Conservation (phyloP, 306 rosid genomes). For the Mucuna pruriens region DNA sequence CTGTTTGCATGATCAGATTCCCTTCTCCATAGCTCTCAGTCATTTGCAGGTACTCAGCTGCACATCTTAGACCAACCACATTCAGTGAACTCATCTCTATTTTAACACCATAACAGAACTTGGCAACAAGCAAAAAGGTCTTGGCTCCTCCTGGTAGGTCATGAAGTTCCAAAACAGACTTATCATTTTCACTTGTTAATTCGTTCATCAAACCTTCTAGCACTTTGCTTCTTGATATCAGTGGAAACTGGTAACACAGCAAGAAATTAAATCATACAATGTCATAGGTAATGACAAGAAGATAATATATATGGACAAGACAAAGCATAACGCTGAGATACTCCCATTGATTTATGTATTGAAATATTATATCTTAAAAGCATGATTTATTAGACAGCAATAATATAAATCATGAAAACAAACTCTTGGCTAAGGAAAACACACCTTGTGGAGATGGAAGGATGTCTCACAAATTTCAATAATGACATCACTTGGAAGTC, state of each 20-base stretch:
- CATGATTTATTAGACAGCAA: neutral
- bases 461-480: constrained; percentile 77
- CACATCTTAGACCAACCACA: constrained; percentile 71
- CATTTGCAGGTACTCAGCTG: constrained; percentile 82
- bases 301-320: neutral
- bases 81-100: constrained; percentile 74
- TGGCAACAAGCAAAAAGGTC: constrained; percentile 64
- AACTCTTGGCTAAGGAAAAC: constrained; percentile 26
- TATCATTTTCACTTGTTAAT: constrained; percentile 50
- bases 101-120: constrained; percentile 89
- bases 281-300: constrained; percentile 7
- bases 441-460: constrained; percentile 93
- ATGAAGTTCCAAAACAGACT: constrained; percentile 64
- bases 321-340: neutral
- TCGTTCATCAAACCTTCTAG: constrained; percentile 66
- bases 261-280: constrained; percentile 17
- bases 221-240: constrained; percentile 79
- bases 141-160: constrained; percentile 90
- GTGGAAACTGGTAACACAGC: constrained; percentile 69
- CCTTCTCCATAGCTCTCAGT: constrained; percentile 80
- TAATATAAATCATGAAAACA: neutral
- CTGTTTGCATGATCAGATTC: constrained; percentile 68
- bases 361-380: too few relatives aligned
- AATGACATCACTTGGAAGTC: constrained; percentile 79
- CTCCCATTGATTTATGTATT: neutral